phyloP scores from a whole-genome alignment of 2,329 filamentous ascomycete genomes.

The Trichoderma cornu-damae region DNA sequence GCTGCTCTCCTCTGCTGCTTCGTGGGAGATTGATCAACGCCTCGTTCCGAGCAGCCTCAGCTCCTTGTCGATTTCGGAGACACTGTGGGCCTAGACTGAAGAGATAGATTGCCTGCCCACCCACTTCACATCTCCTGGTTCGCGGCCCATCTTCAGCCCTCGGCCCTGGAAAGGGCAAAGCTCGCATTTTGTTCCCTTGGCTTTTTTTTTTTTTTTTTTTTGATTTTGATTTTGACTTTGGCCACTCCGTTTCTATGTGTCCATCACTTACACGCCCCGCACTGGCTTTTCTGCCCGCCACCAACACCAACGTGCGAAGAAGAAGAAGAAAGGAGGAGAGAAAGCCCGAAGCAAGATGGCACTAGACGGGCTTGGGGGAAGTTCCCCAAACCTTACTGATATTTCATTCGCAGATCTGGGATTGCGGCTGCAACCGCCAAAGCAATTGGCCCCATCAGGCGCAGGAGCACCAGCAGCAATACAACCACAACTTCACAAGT shows the following conservation, averaged over 20 bases:
- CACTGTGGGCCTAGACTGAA: not conserved
- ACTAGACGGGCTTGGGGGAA: not conserved
- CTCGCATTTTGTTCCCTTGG: too few species aligned
- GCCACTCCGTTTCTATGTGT: not conserved
- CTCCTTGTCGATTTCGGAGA: too few species aligned
- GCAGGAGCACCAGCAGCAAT: not conserved
- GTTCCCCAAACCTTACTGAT: not conserved
- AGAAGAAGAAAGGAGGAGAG: not conserved
- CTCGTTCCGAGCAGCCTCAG: too few species aligned
- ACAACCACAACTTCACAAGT: too few species aligned
- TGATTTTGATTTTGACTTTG: not conserved
- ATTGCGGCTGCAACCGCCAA: not conserved
- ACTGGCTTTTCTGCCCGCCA: not conserved
- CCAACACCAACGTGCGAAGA: slow-evolving; percentile 6
- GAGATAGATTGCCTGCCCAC: not conserved
- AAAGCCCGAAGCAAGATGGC: not conserved
- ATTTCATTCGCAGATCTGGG: not conserved
- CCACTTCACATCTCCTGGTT: not conserved
- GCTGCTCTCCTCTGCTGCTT: too few species aligned
- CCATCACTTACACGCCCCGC: not conserved
- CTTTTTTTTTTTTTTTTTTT: not conserved
- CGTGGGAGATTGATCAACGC: too few species aligned
- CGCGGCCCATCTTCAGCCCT: not conserved
- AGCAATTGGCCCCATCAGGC: not conserved
- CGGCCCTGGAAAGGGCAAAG: too few species aligned